phyloP scores from a whole-genome alignment of 2,329 filamentous ascomycete genomes.

The Aureobasidium sp. region DNA sequence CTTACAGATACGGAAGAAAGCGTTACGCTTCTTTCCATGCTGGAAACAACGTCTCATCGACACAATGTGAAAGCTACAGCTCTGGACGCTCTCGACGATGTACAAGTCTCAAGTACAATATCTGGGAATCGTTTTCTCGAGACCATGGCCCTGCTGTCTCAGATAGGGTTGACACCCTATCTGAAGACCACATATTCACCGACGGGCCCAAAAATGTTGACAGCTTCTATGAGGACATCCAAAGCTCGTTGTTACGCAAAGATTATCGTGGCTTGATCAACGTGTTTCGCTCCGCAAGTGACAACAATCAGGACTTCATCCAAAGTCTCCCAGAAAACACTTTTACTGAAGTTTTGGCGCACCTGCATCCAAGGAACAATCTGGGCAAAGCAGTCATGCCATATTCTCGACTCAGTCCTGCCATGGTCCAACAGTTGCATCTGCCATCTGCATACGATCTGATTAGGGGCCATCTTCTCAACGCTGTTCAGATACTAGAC shows the following conservation, averaged over 20 bases:
- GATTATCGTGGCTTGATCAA: slow-evolving; percentile 1
- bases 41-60: neutral
- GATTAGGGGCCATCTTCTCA: slow-evolving; percentile 34
- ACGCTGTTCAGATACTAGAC: slow-evolving; percentile 33
- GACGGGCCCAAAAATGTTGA: neutral
- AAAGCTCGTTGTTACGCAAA: neutral
- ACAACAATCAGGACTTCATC: slow-evolving; percentile 28
- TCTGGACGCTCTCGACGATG: neutral
- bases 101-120: neutral
- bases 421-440: slow-evolving; percentile 38
- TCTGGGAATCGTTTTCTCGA: neutral
- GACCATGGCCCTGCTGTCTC: neutral
- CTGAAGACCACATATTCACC: neutral
- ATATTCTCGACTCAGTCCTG: slow-evolving; percentile 44
- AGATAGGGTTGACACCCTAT: neutral
- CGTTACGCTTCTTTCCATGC: neutral
- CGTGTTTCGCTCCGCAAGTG: neutral
- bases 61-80: neutral
- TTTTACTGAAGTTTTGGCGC: slow-evolving; percentile 58
- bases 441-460: slow-evolving; percentile 32
- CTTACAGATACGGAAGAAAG: neutral
- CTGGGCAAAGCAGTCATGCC: slow-evolving; percentile 41
- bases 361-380: slow-evolving; percentile 53
- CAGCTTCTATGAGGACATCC: neutral
- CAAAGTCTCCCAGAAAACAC: slow-evolving; percentile 44